phyloP scores from a whole-genome alignment of 306 rosid species.

The Astragalus glycyphyllos region DNA sequence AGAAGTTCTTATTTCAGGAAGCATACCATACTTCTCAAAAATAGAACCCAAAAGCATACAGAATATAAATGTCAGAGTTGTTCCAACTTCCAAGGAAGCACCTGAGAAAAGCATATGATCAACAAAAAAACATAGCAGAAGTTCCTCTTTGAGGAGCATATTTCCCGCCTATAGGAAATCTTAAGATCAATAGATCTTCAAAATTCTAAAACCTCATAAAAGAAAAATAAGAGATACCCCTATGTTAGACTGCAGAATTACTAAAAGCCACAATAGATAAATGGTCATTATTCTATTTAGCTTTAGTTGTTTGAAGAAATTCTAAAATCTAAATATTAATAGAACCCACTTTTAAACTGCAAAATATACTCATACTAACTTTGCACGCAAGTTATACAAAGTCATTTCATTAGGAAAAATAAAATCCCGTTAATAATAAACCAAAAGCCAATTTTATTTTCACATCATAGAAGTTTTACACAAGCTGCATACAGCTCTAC shows the following conservation, averaged over 20 bases:
- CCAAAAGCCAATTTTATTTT: conserved; percentile 12
- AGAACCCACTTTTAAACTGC: conserved; percentile 4
- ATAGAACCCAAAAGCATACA: conserved; percentile 1
- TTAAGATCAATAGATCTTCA: conserved; percentile 13
- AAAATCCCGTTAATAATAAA: neutral
- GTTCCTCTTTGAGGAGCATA: conserved; percentile 13
- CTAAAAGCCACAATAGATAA: conserved; percentile 31
- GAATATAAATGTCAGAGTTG: conserved; percentile 20
- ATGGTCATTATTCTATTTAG: conserved; percentile 23
- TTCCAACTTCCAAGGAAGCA: conserved; percentile 39
- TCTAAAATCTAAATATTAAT: conserved; percentile 29
- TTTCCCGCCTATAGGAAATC: conserved; percentile 17
- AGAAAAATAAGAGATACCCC: conserved; percentile 23
- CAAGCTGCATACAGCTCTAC: conserved; percentile 1
- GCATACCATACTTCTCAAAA: conserved; percentile 5
- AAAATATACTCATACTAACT: conserved; percentile 15
- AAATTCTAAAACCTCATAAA: conserved; percentile 30
- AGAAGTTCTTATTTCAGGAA: too few species aligned
- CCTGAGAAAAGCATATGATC: conserved; percentile 6
- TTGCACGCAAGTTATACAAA: conserved; percentile 3
- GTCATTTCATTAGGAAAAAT: conserved; percentile 12
- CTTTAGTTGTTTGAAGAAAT: neutral
- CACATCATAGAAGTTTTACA: neutral
- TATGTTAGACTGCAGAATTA: conserved; percentile 28
- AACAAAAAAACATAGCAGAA: conserved; percentile 27